These are phyloP conservation scores for Kazachstania psychrophila DNA, from an alignment of 805 yeast species.

Conservation along the genomic window DNA sequence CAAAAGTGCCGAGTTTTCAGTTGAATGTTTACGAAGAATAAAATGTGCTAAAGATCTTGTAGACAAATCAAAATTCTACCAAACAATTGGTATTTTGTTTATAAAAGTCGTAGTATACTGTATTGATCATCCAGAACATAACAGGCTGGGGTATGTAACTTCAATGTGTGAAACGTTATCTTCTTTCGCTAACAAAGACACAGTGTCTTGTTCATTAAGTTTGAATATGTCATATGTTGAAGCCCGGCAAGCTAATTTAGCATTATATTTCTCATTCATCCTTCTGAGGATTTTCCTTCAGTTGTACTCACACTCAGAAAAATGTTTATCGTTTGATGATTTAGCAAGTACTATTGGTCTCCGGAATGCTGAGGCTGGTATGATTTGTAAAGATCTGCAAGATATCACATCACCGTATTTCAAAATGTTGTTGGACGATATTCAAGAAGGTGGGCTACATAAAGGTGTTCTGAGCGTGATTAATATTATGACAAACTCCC, in stretches of 20 bases:
- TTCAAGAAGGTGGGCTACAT: not conserved
- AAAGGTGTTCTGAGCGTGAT: not conserved
- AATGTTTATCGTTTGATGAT: not conserved
- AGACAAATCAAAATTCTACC: not conserved
- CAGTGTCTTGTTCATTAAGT: too few species aligned
- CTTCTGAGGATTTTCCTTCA: constrained; percentile 1
- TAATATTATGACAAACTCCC: constrained; percentile 1
- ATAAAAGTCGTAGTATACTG: not conserved
- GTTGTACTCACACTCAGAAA: not conserved
- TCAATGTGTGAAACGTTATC: too few species aligned
- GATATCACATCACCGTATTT: constrained; percentile 1
- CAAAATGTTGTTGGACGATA: not conserved
- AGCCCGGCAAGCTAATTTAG: not conserved
- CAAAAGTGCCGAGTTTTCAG: too few species aligned
- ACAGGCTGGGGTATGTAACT: too few species aligned
- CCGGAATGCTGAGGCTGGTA: not conserved
- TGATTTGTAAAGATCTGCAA: not conserved
- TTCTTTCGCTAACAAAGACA: too few species aligned
- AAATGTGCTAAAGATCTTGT: too few species aligned
- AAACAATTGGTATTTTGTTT: too few species aligned
- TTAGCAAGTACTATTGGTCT: not conserved
- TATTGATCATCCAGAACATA: not conserved
- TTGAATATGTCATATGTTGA: not conserved
- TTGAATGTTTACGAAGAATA: too few species aligned
- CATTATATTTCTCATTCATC: not conserved